Conservation (phyloP, 371 early-diverging fungal species). For the Lichtheimia ornata region DNA sequence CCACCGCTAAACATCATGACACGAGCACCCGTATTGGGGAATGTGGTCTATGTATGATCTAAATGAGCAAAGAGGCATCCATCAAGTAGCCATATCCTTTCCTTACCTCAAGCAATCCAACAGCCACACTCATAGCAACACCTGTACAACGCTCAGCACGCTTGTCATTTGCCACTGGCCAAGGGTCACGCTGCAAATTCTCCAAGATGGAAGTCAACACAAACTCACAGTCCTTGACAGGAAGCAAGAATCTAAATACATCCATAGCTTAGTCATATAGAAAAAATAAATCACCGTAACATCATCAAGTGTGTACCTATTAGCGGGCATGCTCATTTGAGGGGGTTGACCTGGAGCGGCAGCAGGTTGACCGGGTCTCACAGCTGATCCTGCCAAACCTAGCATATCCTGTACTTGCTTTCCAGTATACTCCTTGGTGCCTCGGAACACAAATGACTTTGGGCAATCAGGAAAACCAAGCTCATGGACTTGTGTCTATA, state of each 20-base stretch:
- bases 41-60: conserved; percentile 59
- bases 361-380: conserved; percentile 63
- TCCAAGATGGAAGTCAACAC: conserved; percentile 93
- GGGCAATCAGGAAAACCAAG: conserved; percentile 94
- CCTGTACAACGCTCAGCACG: conserved; percentile 98
- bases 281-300: no score
- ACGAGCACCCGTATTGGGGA: conserved; percentile 93
- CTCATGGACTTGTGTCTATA: conserved; percentile 90
- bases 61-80: neutral
- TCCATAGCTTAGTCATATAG: no score
- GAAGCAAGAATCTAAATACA: conserved; percentile 76
- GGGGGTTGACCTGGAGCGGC: conserved; percentile 66
- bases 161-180: conserved; percentile 95
- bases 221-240: conserved; percentile 93
- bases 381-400: conserved; percentile 63
- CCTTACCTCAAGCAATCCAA: conserved; percentile 86
- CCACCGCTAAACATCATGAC: conserved; percentile 98
- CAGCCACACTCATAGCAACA: conserved; percentile 96
- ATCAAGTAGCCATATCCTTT: neutral
- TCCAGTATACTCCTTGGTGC: conserved; percentile 93
- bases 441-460: conserved; percentile 98
- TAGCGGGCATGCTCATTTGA: conserved; percentile 53
- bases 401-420: conserved; percentile 98
- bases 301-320: conserved; percentile 44
- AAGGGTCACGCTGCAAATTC: conserved; percentile 97